Evolutionary conservation across 129 eudicot species (phyloP), one percentile per base, ranked within the genome.

Genomic region (Saposhnikovia divaricata): DNA sequence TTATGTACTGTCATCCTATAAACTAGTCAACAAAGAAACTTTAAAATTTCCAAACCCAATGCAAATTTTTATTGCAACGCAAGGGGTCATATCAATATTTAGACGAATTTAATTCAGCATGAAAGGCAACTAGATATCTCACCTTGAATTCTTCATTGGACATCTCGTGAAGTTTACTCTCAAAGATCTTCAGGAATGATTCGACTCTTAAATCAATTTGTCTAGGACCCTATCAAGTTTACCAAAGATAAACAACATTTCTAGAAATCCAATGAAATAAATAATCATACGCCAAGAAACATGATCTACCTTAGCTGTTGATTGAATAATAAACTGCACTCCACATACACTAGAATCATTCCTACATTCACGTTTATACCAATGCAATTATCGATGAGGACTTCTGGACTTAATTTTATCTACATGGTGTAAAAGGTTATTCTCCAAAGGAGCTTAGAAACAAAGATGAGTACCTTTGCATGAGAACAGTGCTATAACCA

Each of bases 91-190:
- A 77, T 34, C 25, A 37, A 78, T 18, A 18, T 9, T n/a, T 19
- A 77, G 68, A 37, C 70, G 13, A 79, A 75, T 42, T 70, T 25
- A 82, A 13, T 11, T 11, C 18, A 42, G 73, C 73, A 27, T 65
- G 72, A 19, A 73, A 75, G 9, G 61, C 59, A n/a, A 13, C 39
- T 77, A 21, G 14, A 71, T 34, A 76, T n/a, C 85, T 74, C 68
- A 90, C 97, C 96, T 92, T 88, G 78, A 89, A 95, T 85, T 95
- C 99, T 46, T 92, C 97, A 76, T 53, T 84, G n/a, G 96, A 77
- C 96, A 95, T 85, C 79, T 87, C 93, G 65, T 89, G 83, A 46
- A 95, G 93, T 89, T 90, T 92, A 81, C 78, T 82, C 83, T 95
- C 99, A 83, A 90, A 92, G 91, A 82, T 89, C 93, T 89, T 84